Base-by-base conservation (phyloP, 306 rosid species). In the Abrus precatorius region DNA sequence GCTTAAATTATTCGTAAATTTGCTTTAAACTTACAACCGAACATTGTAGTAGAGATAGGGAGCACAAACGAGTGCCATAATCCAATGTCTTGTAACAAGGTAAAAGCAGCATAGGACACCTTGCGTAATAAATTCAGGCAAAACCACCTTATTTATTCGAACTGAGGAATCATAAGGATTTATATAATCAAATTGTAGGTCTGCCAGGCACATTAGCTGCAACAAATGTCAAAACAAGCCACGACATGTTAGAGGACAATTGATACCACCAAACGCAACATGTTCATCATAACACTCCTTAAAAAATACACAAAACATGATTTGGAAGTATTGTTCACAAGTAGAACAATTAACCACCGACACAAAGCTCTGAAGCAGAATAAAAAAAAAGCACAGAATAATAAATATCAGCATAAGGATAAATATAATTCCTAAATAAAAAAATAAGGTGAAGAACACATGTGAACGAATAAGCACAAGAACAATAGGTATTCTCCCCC, bases 141-240 rank as follows among this genome's bases (percentile, higher is more conserved):
- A 14, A 55, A 92, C 76, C 74, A 90, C 94, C 62, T 1, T 72
- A 85, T 95, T 93, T 47, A 95, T 92, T 77, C 94, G 86, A 33
- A 74, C 44, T 28, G 99, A 85, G 50, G 92, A 89, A 66, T 95
- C 99, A 78, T 91, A 95, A 28, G 99, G 97, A 90, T 95, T 95
- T 85, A 92, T 89, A 76, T 93, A 90, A 85, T 95, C 99, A 76
- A 95, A 93, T 86, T 95, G 98, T 1, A 95, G 88, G 84, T 95
- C 99, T 14, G 97, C 99, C 50, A 93, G 85, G 86, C 97, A 95
- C 99, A 95, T 91, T 52, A 95, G 91, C 99, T 93, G 96, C 92
- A 91, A 85, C 33, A 75, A 86, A 69, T 33, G 61, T 69, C 10
- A 36, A 66, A 83, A 34, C 11, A 72, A 38, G 45, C 29, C 36